Percentiles rank a stretch among this genome's conserved stretches.
phyloP scores from a whole-genome alignment of 176 grass and related monocot genomes.

The Eleusine indica region DNA sequence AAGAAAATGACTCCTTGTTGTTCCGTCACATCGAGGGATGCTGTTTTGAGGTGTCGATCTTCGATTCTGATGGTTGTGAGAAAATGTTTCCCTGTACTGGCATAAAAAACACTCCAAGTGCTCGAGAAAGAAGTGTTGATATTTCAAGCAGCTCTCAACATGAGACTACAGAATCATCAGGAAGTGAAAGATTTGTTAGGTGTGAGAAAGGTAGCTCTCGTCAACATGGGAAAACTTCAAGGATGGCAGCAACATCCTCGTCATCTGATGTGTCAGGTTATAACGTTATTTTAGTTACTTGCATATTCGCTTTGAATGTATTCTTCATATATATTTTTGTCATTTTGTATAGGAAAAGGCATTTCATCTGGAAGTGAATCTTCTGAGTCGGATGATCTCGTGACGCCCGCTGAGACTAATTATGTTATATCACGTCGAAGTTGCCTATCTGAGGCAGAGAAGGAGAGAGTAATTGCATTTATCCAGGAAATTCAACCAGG shows the following conservation, averaged over 20 bases:
- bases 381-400: neutral
- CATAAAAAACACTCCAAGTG: neutral
- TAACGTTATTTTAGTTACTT: neutral
- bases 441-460: neutral
- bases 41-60: constrained; percentile 46
- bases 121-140: neutral
- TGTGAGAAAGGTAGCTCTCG: neutral
- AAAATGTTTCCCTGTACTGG: constrained; percentile 31
- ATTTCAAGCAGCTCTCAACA: neutral
- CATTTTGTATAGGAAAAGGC: constrained; percentile 20
- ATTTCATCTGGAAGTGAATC: neutral
- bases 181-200: neutral
- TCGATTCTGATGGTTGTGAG: constrained; percentile 41
- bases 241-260: neutral
- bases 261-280: constrained; percentile 24
- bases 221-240: neutral
- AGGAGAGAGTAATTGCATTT: constrained; percentile 5
- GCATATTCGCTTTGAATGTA: neutral
- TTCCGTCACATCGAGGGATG: constrained; percentile 38
- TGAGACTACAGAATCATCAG: neutral
- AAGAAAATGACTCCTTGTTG: constrained; percentile 42
- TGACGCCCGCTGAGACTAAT: neutral
- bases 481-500: constrained; percentile 26
- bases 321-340: neutral
- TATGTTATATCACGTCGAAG: neutral